These are phyloP conservation scores for Ascocoryne sarcoides DNA, from an alignment of 2,329 filamentous ascomycete species.

Conservation along the genomic window DNA sequence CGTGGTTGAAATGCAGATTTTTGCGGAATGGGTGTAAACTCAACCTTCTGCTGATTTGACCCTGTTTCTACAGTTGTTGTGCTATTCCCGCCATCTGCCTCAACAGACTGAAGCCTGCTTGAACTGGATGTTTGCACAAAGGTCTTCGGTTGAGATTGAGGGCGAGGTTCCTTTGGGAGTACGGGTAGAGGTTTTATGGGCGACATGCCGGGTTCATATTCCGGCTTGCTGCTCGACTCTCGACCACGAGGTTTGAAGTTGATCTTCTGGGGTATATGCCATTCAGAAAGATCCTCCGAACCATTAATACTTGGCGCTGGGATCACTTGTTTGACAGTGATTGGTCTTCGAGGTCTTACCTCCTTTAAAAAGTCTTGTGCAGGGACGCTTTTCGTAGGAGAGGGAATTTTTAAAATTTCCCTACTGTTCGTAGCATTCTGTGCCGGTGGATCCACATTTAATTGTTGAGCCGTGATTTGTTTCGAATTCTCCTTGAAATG, in stretches of 20 bases:
- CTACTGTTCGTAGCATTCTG: no score
- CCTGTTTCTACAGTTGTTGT: background rate
- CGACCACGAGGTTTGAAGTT: conserved; percentile 25
- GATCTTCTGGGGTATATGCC: conserved; percentile 26
- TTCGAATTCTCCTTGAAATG: no score
- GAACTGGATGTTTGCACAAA: background rate
- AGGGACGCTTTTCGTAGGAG: no score
- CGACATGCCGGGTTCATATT: conserved; percentile 22
- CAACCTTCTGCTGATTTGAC: conserved; percentile 1
- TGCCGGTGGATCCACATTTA: no score
- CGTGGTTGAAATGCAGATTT: conserved; percentile 24
- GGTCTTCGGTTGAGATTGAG: background rate
- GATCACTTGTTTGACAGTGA: conserved; percentile 8
- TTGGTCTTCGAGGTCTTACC: conserved; percentile 5
- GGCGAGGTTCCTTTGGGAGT: conserved; percentile 7
- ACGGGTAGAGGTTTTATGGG: conserved; percentile 20
- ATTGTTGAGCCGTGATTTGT: no score
- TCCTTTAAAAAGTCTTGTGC: no score
- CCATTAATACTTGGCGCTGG: conserved; percentile 4
- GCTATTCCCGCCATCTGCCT: background rate
- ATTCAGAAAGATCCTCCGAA: conserved; percentile 18
- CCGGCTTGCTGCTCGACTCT: conserved; percentile 15
- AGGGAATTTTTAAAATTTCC: no score
- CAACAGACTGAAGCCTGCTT: background rate
- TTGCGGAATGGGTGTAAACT: conserved; percentile 23